phyloP scores from a whole-genome alignment of 2,329 filamentous ascomycete species.

The Exophiala bonariae region DNA sequence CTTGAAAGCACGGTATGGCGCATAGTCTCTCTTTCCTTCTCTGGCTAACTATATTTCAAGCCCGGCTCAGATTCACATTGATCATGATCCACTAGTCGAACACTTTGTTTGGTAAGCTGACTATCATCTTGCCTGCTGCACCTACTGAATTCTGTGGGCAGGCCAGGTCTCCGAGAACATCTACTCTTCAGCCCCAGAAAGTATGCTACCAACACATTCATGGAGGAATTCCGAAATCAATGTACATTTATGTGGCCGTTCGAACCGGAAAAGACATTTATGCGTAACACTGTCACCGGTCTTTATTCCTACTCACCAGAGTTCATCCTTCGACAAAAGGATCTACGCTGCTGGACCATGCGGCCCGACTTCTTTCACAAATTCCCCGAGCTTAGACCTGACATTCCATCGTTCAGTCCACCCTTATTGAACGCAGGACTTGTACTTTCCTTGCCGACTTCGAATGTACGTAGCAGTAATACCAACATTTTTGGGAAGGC shows the following conservation, averaged over 20 bases:
- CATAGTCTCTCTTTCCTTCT: background rate
- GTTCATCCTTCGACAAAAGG: background rate
- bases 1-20: background rate
- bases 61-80: slow-evolving; percentile 5
- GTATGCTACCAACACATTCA: slow-evolving; percentile 10
- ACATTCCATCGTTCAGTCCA: background rate
- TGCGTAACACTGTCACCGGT: background rate
- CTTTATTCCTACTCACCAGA: slow-evolving; percentile 4
- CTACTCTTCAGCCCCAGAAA: slow-evolving; percentile 5
- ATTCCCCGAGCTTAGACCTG: slow-evolving; percentile 6
- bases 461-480: too few relatives aligned
- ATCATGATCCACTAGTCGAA: slow-evolving; percentile 11
- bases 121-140: too few relatives aligned
- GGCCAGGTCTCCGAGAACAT: slow-evolving; percentile 33
- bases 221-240: slow-evolving; percentile 4
- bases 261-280: slow-evolving; percentile 1
- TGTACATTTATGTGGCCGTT: background rate
- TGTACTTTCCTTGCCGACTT: too few relatives aligned
- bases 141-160: too few relatives aligned
- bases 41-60: background rate
- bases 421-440: too few relatives aligned
- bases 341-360: slow-evolving; percentile 4
- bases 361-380: slow-evolving; percentile 5
- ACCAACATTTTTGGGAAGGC: too few relatives aligned
- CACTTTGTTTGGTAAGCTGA: slow-evolving; percentile 29